These are phyloP conservation scores for Serendipita sp. DNA, from an alignment of 768 basidiomycete genomes.

Conservation along the genomic window DNA sequence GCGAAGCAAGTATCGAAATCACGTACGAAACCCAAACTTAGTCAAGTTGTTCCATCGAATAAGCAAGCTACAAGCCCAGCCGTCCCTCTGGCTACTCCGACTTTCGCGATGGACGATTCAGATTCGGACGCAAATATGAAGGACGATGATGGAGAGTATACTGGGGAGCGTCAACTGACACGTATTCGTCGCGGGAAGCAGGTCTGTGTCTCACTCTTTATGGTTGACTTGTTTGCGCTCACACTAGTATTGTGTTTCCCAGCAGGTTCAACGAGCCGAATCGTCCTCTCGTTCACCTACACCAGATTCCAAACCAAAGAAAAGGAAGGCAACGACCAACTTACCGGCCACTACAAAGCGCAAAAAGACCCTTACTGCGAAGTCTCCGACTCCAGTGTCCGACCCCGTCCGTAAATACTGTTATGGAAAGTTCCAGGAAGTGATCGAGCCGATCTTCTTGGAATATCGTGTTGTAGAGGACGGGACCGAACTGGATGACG, in stretches of 20 bases:
- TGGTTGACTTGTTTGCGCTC: not conserved
- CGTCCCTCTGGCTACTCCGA: not conserved
- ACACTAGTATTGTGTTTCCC: not conserved
- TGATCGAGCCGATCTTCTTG: conserved; percentile 54
- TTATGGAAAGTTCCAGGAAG: conserved; percentile 53
- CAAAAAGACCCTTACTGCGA: conserved; percentile 23
- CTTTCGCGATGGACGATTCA: conserved; percentile 2
- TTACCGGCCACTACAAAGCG: conserved; percentile 28
- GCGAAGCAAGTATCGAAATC: not conserved
- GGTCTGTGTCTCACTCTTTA: conserved; percentile 3
- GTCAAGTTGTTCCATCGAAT: not conserved
- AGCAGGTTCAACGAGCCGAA: conserved; percentile 23
- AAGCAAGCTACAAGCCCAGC: not conserved
- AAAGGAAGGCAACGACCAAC: conserved; percentile 18
- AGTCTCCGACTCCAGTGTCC: conserved; percentile 28
- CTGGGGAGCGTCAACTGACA: conserved; percentile 8
- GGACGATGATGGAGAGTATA: conserved; percentile 7
- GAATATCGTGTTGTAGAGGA: conserved; percentile 43
- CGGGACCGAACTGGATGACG: conserved; percentile 16
- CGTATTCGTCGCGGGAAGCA: conserved; percentile 11
- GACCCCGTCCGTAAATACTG: conserved; percentile 72
- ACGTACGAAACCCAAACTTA: not conserved
- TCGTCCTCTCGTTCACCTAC: conserved; percentile 8
- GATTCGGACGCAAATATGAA: conserved; percentile 9
- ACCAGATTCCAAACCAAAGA: conserved; percentile 17